Conservation (phyloP, 2,329 filamentous ascomycete species). For the Hawksworthiomyces lignivorus region DNA sequence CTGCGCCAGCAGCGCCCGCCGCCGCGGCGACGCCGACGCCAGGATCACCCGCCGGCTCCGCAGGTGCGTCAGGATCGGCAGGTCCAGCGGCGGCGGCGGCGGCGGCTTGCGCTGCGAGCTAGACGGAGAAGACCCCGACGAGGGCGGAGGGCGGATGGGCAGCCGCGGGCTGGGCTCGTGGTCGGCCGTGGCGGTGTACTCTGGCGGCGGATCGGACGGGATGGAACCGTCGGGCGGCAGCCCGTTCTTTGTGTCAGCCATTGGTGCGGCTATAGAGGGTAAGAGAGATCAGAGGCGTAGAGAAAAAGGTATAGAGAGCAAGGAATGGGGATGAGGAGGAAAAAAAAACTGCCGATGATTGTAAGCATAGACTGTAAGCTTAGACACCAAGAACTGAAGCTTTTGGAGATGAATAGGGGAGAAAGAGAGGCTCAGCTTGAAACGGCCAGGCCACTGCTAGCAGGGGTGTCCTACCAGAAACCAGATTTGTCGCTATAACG, state of each 20-base stretch:
- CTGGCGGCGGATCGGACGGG: conserved; percentile 35
- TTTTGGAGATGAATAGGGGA: too few species aligned
- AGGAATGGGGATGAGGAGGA: too few species aligned
- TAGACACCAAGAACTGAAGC: too few species aligned
- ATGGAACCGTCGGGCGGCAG: conserved; percentile 1
- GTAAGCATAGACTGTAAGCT: too few species aligned
- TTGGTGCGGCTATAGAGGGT: neutral
- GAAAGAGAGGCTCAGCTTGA: too few species aligned
- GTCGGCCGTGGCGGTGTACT: conserved; percentile 35
- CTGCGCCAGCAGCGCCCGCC: conserved; percentile 71
- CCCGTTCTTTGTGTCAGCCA: conserved; percentile 9
- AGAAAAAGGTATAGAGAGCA: too few species aligned
- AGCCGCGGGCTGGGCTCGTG: conserved; percentile 23
- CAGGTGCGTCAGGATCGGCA: conserved; percentile 72
- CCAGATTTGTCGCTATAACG: too few species aligned
- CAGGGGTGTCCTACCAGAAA: too few species aligned
- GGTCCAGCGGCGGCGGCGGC: conserved; percentile 59
- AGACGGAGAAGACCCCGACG: conserved; percentile 13
- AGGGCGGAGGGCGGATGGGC: conserved; percentile 16
- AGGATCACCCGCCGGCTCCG: conserved; percentile 77
- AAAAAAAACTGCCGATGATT: too few species aligned
- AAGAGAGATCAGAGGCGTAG: too few species aligned
- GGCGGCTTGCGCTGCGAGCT: conserved; percentile 23
- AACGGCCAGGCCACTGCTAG: too few species aligned
- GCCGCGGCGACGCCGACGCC: conserved; percentile 79